Conservation (phyloP, 2,329 filamentous ascomycete genomes). For the Neonectria faginata region DNA sequence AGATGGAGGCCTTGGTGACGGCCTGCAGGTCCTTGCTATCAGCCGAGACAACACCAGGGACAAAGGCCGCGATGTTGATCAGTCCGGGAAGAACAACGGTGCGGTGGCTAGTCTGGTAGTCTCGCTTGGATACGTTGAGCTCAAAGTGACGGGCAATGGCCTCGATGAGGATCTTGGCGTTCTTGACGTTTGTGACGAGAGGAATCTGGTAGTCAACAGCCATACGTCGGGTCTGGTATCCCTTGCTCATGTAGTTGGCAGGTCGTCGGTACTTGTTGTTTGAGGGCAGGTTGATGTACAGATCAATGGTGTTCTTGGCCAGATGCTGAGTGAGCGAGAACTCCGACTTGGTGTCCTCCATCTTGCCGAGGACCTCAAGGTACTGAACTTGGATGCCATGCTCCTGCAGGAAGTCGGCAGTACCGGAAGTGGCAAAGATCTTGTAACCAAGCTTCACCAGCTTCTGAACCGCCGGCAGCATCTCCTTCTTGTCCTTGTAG, state of each 20-base stretch:
- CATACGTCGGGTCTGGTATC: constrained; percentile 96
- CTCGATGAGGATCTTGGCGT: constrained; percentile 96
- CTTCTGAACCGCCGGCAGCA: constrained; percentile 92
- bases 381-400: constrained; percentile 94
- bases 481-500: constrained; percentile 98
- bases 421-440: constrained; percentile 95
- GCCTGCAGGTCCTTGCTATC: constrained; percentile 75
- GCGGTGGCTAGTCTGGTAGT: constrained; percentile 91
- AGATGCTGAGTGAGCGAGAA: constrained; percentile 97
- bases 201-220: constrained; percentile 97
- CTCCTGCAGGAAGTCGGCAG: constrained; percentile 94
- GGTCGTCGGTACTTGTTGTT: constrained; percentile 97
- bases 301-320: constrained; percentile 96
- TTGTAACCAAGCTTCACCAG: constrained; percentile 93
- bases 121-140: constrained; percentile 82
- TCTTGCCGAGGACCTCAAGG: constrained; percentile 84
- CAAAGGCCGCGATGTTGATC: constrained; percentile 84
- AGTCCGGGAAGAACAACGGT: constrained; percentile 79
- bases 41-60: constrained; percentile 75
- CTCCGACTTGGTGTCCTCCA: constrained; percentile 90
- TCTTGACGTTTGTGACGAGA: constrained; percentile 98
- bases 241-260: constrained; percentile 98
- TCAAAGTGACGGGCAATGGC: constrained; percentile 91
- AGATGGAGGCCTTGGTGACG: constrained; percentile 79
- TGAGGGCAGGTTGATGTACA: constrained; percentile 99